Conservation (phyloP, 352 stramenopile genomes). For the Phytopythium litorale region DNA sequence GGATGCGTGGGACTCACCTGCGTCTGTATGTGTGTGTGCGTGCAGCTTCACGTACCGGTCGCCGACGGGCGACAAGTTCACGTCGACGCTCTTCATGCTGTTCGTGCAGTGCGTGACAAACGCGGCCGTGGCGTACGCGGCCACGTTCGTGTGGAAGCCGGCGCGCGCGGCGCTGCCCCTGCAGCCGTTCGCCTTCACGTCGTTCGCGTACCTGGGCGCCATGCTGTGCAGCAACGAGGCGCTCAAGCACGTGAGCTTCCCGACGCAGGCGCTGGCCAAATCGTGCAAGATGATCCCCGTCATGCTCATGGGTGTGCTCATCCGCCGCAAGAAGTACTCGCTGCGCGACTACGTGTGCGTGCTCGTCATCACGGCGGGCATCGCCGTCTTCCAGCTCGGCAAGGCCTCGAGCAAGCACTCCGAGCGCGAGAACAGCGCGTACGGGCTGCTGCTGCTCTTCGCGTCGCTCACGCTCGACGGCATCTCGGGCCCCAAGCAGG, state of each 20-base stretch:
- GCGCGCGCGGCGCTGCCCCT: constrained; percentile 64
- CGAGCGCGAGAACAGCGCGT: constrained; percentile 87
- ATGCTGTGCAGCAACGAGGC: constrained; percentile 92
- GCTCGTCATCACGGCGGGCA: constrained; percentile 87
- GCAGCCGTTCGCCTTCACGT: constrained; percentile 85
- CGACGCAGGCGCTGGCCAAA: constrained; percentile 97
- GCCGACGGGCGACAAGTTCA: constrained; percentile 84
- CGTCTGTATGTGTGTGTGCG: neutral
- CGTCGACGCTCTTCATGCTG: constrained; percentile 89
- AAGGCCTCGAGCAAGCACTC: constrained; percentile 71
- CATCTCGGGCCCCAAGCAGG: constrained; percentile 95
- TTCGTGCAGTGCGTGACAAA: constrained; percentile 93
- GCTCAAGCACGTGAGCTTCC: constrained; percentile 95
- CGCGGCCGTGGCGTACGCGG: constrained; percentile 75
- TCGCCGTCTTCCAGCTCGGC: constrained; percentile 88
- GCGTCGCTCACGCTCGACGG: constrained; percentile 94
- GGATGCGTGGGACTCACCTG: constrained; percentile 7
- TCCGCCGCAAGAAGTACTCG: constrained; percentile 90
- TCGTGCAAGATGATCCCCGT: constrained; percentile 99
- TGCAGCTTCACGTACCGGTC: constrained; percentile 85
- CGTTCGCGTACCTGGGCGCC: constrained; percentile 84
- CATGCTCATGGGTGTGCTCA: constrained; percentile 92
- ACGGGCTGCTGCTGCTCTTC: constrained; percentile 86
- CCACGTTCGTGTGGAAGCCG: constrained; percentile 83
- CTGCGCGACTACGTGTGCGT: constrained; percentile 89